These are phyloP conservation scores for Petunia hybrid DNA, from an alignment of 305 asterid species.

Conservation along the genomic window DNA sequence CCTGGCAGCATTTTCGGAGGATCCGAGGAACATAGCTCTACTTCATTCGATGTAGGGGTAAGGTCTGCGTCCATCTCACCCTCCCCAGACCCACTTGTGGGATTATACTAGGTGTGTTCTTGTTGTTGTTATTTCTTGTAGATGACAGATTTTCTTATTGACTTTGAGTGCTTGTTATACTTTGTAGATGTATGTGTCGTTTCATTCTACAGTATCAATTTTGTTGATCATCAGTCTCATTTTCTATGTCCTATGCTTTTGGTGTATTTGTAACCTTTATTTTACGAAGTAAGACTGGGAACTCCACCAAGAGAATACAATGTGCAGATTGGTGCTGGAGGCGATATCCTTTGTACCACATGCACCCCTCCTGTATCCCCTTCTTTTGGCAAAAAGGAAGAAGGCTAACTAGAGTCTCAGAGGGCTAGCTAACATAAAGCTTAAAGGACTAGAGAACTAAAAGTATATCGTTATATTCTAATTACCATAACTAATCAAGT, in stretches of 20 bases:
- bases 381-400: too few species aligned
- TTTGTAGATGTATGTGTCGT: conserved; percentile 11
- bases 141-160: background rate
- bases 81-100: too few species aligned
- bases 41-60: too few species aligned
- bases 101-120: too few species aligned
- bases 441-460: too few species aligned
- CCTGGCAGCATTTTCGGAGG: too few species aligned
- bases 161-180: background rate
- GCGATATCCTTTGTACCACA: conserved; percentile 86
- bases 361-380: too few species aligned
- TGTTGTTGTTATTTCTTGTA: background rate
- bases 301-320: conserved; percentile 93
- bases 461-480: too few species aligned
- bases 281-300: conserved; percentile 90
- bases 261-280: conserved; percentile 72
- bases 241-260: conserved; percentile 15
- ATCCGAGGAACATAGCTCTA: too few species aligned
- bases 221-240: background rate
- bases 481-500: background rate
- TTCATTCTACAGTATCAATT: background rate
- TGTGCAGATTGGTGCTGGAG: conserved; percentile 95
- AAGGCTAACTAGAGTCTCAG: too few species aligned
- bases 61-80: too few species aligned
- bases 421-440: too few species aligned